A percentile compares a stretch with the other conserved stretches of the same genome.
Evolutionary conservation across 1,284 basidiomycete genomes (phyloP).

Genomic region (Wolfiporia cocos): DNA sequence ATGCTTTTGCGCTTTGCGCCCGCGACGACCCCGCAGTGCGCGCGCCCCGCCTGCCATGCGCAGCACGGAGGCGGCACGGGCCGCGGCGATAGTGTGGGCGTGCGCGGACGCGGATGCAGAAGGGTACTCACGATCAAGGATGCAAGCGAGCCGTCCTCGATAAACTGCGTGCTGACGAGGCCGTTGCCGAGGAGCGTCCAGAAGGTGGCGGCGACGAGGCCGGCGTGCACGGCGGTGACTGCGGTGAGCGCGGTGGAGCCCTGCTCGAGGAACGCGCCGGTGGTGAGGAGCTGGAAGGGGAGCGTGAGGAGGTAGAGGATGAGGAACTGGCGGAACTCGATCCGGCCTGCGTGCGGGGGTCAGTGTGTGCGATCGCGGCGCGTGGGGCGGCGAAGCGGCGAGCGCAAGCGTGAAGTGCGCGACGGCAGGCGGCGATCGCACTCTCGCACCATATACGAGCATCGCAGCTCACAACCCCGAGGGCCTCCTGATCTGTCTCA

Average conservation of each 20-base stretch:
- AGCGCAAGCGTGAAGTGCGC: too few species aligned
- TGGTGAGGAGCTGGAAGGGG: constrained; percentile 74
- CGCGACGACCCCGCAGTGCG: too few species aligned
- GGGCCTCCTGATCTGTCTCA: too few species aligned
- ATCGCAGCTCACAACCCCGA: too few species aligned
- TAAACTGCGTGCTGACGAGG: constrained; percentile 75
- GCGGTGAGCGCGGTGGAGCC: constrained; percentile 62
- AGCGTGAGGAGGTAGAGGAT: constrained; percentile 64
- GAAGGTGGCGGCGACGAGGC: constrained; percentile 64
- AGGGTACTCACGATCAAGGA: constrained; percentile 53
- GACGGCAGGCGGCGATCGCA: too few species aligned
- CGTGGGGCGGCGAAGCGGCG: neutral
- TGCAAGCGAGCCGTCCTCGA: constrained; percentile 76
- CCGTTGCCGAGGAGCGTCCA: constrained; percentile 77
- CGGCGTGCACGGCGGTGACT: constrained; percentile 72
- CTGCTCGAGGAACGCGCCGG: constrained; percentile 71
- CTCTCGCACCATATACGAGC: too few species aligned
- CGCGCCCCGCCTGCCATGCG: too few species aligned
- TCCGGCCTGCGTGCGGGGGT: constrained; percentile 62
- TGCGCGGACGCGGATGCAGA: neutral
- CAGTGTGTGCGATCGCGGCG: neutral
- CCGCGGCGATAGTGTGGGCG: neutral
- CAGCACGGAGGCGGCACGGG: neutral
- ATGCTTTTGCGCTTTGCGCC: neutral
- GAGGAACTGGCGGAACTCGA: constrained; percentile 65